Conservation (phyloP, 176 grass and related monocot genomes). For the barley (Hordeum vulgare) region DNA sequence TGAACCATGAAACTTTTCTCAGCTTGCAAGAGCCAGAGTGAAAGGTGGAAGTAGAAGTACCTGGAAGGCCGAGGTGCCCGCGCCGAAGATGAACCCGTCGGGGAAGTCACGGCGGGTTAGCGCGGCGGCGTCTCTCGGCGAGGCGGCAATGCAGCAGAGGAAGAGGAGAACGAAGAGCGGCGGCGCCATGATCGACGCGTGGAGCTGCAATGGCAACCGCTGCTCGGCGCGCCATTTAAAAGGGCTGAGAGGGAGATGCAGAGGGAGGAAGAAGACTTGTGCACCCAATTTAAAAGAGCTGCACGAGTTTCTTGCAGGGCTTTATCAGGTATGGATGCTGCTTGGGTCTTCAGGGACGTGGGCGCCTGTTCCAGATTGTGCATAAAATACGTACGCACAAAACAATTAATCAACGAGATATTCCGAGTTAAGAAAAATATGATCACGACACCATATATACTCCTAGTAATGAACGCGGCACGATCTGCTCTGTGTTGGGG, state of each 20-base stretch:
- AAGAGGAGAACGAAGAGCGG: background rate
- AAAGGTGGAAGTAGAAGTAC: background rate
- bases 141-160: background rate
- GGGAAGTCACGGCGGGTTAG: background rate
- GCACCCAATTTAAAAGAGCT: no score
- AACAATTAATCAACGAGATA: no score
- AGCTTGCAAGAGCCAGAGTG: background rate
- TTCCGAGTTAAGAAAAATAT: background rate
- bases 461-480: no score
- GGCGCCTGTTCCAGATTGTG: no score
- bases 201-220: background rate
- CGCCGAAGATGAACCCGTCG: background rate
- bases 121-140: background rate
- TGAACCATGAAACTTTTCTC: background rate
- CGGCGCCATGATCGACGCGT: background rate
- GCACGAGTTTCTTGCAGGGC: background rate
- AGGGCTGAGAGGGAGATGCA: background rate
- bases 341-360: background rate
- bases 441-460: no score
- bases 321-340: background rate
- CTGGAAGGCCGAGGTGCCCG: slow-evolving; percentile 26
- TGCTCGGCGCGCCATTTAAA: background rate
- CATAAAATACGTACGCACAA: no score
- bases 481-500: no score
- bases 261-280: background rate